Base-by-base conservation (phyloP, 305 asterid genomes). In the Fraxinus nigra region DNA sequence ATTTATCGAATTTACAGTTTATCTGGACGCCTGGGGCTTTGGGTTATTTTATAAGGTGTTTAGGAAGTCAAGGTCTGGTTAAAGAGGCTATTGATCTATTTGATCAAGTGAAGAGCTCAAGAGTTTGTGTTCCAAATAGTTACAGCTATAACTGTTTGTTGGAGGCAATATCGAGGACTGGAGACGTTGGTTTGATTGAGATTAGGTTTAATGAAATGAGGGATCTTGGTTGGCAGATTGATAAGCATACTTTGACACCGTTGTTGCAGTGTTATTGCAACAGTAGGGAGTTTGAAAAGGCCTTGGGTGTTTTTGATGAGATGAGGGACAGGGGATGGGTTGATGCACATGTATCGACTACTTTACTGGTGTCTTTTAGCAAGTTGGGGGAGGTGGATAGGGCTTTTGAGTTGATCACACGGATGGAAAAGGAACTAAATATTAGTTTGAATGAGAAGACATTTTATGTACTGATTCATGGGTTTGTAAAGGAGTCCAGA, bases 21-120 rank as follows among this genome's bases (percentile, higher is more conserved):
- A 86, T 72, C 33, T 87, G 93, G 92, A 87, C 94, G 1, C 93
- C 98, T 5, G 97, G 97, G 67, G 97, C 95, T 40, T 90, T 95
- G 77, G 98, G 98, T 79, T 92, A 85, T 86, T 91, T 93, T 76
- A 30, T 95, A 13, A 91, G 98, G 89, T 95, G 97, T 81, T 81
- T 95, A 81, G 97, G 98, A 51, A 89, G 86, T 84, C 90, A 76
- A 78, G 93, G 93, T 24, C 80, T 95, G 46, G 91, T 91, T 85
- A 83, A 89, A 79, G 98, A 95, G 80, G 98, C 97, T 8, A 90
- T 89, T 85, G 81, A 76, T 20, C 85, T 93, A 88, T 90, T 95
- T 89, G 98, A 95, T 90, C 91, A 85, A 28, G 88, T 92, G 87
- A 90, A 84, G 89, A 83, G 83, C 32, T 85, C 84, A 61, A 90